Base-by-base conservation (phyloP, 768 basidiomycete species). In the Macrolepiota dolichaula region DNA sequence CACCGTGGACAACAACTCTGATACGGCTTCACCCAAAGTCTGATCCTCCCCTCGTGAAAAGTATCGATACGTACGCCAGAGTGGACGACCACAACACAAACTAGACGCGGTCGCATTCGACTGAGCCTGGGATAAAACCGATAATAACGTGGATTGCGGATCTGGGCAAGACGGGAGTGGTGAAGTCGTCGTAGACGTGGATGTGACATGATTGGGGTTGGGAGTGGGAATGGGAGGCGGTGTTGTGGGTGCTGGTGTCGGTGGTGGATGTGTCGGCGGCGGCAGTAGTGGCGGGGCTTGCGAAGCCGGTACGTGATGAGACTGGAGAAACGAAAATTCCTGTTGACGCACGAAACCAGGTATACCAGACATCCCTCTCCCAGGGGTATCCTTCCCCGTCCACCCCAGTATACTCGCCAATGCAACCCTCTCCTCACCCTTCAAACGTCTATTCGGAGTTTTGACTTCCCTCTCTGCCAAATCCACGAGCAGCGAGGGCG, bases 301-400 rank as follows among this genome's bases (percentile, higher is more conserved):
- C 24, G 50, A 52, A 12, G 67, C 62, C 1, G 73, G 69, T 1
- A 75, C 69, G 58, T 83, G 78, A 51, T 75, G 72, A 13, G 81
- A 79, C 52, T 81, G 77, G 5, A 88, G 69, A 7, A 85, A 73
- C 0, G 80, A 81, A 19, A 89, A 69, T 44, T 74, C 77, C 65
- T 90, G 88, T 47, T 87, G 85, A 24, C 81, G 71, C 19, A 84
- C 72, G 60, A 89, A 89, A 12, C 85, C 85, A 2, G 64, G 46
- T 3, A 76, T 71, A 9, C 84, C 85, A 5, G 70, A 68, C 81
- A 88, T 81, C 4, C 78, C 79, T 15, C 68, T 72, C 6, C 75
- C 80, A 49, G 69, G 62, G 10, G 75, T 67, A 40, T 79, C 77
- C 64, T 71, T 71, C 40, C 77, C 76, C 42, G 84, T 81, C 87